Evolutionary conservation across 2,329 filamentous ascomycete species (phyloP).

Genomic region (Curvularia eragrostidis): DNA sequence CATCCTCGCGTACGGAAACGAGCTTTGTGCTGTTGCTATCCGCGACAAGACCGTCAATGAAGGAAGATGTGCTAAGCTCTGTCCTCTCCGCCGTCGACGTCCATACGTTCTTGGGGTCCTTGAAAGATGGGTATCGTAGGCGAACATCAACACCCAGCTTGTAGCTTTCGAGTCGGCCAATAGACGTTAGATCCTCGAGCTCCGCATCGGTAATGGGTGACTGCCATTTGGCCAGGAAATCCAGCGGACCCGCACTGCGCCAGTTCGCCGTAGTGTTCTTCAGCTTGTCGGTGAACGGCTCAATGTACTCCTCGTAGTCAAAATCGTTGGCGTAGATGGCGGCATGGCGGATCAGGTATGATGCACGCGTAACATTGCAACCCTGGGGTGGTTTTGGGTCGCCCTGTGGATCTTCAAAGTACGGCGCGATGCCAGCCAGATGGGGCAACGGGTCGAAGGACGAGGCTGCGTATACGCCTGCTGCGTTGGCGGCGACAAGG

Average conservation of each 20-base stretch:
- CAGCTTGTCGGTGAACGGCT: conserved; percentile 63
- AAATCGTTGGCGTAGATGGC: conserved; percentile 62
- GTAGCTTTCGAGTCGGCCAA: conserved; percentile 67
- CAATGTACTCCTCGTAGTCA: conserved; percentile 60
- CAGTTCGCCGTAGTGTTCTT: conserved; percentile 66
- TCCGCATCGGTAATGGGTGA: conserved; percentile 64
- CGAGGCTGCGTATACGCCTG: conserved; percentile 26
- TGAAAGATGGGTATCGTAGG: conserved; percentile 64
- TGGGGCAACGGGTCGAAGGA: conserved; percentile 58
- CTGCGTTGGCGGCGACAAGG: conserved; percentile 37
- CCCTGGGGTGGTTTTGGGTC: conserved; percentile 58
- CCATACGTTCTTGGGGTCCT: conserved; percentile 64
- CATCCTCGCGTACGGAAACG: conserved; percentile 63
- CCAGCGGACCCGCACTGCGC: conserved; percentile 61
- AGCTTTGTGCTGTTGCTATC: conserved; percentile 62
- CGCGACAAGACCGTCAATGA: conserved; percentile 64
- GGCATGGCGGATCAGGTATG: conserved; percentile 59
- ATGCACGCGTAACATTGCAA: conserved; percentile 58
- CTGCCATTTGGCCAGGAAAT: conserved; percentile 64
- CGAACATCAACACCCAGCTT: conserved; percentile 65
- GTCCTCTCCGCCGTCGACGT: conserved; percentile 69
- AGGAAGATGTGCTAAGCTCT: conserved; percentile 62
- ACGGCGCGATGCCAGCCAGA: conserved; percentile 59
- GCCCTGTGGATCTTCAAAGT: conserved; percentile 58
- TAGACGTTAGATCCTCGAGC: conserved; percentile 65